Evolutionary conservation across 768 basidiomycete genomes (phyloP), one percentile per base, ranked within the genome.

Genomic region (Auricularia sp.): DNA sequence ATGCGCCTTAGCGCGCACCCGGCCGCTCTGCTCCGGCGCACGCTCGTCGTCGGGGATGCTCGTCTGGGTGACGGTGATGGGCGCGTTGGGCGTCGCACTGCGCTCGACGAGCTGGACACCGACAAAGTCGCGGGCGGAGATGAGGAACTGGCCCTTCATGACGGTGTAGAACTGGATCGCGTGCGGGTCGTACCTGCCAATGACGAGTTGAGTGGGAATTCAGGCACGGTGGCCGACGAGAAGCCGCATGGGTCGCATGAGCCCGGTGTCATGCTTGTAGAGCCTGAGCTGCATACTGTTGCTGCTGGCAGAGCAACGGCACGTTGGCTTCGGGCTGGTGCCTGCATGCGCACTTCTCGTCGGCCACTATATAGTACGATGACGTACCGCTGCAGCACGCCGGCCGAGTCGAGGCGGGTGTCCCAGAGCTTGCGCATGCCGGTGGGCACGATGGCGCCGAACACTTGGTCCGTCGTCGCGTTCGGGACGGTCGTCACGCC

Each of bases 81-180:
- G n/a, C 54, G 7, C 29, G 54, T 54, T 54, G 54, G n/a, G 18
- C 54, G 18, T 18, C 11, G 18, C n/a, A 1, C n/a, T 0, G 29
- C 54, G 54, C 54, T 54, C 54, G 54, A 54, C 54, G 18, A 54
- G n/a, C 29, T 54, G 54, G 7, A 54, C 54, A 0, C 54, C 54
- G 6, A 54, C 54, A 18, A 54, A 54, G 54, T 54, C 54, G 54
- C 54, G 54, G 7, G 54, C 11, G 11, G 54, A 54, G n/a, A 54
- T 29, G 29, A 54, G n/a, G 11, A 54, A 7, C 29, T 54, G 54
- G 29, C 54, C 54, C 18, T 29, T n/a, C 54, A 54, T 54, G 54
- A 54, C 54, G 18, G 54, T 54, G 29, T 54, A 54, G 54, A 54
- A 54, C 54, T 54, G 54, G 54, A 54, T 54, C 54, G 54, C 18